Conservation (phyloP, 805 yeast genomes). For the Kuraishia ogatae region DNA sequence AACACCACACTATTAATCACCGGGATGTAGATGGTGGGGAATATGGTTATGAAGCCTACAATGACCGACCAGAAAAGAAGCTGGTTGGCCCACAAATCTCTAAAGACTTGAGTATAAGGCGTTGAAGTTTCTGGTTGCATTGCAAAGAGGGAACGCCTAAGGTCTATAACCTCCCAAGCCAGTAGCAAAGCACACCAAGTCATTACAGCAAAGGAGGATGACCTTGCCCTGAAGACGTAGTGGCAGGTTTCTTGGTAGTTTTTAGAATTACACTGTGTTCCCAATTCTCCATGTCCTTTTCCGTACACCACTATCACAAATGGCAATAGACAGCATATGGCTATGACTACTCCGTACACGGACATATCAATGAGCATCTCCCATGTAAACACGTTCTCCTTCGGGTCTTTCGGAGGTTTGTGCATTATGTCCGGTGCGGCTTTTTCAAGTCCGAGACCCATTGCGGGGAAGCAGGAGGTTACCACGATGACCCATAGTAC, state of each 20-base stretch:
- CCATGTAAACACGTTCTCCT: conserved; percentile 50
- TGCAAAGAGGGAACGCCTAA: conserved; percentile 58
- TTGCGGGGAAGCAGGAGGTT: conserved; percentile 77
- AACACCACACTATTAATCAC: conserved; percentile 76
- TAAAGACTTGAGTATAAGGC: conserved; percentile 50
- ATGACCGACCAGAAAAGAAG: conserved; percentile 77
- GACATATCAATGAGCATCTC: conserved; percentile 64
- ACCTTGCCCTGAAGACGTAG: conserved; percentile 65
- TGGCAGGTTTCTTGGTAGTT: conserved; percentile 37
- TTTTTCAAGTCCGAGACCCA: conserved; percentile 68
- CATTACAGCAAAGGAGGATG: conserved; percentile 71
- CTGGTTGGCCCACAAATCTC: conserved; percentile 65
- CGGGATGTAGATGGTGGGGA: conserved; percentile 83
- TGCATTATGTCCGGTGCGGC: conserved; percentile 59
- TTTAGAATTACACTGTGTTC: conserved; percentile 47
- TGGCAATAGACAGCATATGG: conserved; percentile 55
- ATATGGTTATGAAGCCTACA: conserved; percentile 58
- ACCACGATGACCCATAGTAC: conserved; percentile 74
- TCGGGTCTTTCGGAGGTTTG: conserved; percentile 52
- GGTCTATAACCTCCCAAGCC: conserved; percentile 80
- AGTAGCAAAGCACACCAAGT: conserved; percentile 79
- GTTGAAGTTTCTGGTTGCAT: conserved; percentile 61
- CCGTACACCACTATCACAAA: conserved; percentile 65
- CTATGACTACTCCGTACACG: conserved; percentile 68
- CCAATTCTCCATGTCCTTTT: conserved; percentile 56